Evolutionary conservation across 2,329 filamentous ascomycete genomes (phyloP).

Genomic region (Penicillium frequentans): DNA sequence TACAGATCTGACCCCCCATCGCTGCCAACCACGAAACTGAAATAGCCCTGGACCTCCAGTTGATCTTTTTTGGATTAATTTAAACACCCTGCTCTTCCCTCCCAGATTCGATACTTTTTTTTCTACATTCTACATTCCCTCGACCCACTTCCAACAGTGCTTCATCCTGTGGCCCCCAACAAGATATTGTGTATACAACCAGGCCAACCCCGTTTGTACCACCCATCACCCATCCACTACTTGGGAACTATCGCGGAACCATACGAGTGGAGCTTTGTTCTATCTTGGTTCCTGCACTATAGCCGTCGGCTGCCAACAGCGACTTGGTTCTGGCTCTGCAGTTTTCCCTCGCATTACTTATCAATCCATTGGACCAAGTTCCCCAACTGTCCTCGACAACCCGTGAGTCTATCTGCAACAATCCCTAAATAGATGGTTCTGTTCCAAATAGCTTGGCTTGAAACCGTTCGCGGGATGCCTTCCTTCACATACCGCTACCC

Average conservation of each 20-base stretch:
- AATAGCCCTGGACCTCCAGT: slow-evolving; percentile 15
- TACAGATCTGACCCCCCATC: slow-evolving; percentile 2
- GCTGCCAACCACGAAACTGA: slow-evolving; percentile 15
- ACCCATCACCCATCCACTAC: slow-evolving; percentile 11
- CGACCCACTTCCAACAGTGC: neutral
- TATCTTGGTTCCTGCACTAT: slow-evolving; percentile 19
- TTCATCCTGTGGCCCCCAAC: neutral
- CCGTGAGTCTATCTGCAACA: slow-evolving; percentile 14
- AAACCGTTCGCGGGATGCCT: slow-evolving; percentile 6
- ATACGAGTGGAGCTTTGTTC: slow-evolving; percentile 4
- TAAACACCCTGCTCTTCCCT: slow-evolving; percentile 12
- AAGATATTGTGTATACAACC: slow-evolving; percentile 21
- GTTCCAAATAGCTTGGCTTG: slow-evolving; percentile 21
- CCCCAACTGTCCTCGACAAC: neutral
- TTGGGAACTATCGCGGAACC: slow-evolving; percentile 1
- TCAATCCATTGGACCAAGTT: slow-evolving; percentile 6
- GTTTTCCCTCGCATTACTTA: slow-evolving; percentile 10
- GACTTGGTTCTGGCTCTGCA: slow-evolving; percentile 13
- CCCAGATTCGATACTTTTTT: neutral
- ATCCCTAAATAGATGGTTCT: neutral
- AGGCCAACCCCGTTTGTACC: slow-evolving; percentile 15
- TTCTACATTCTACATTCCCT: slow-evolving; percentile 3
- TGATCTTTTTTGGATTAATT: slow-evolving; percentile 1
- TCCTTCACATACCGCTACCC: slow-evolving; percentile 13
- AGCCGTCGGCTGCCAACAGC: slow-evolving; percentile 18